Evolutionary conservation across 192 early-diverging fungal genomes (phyloP).

Genomic region (Dimargaris verticillata): DNA sequence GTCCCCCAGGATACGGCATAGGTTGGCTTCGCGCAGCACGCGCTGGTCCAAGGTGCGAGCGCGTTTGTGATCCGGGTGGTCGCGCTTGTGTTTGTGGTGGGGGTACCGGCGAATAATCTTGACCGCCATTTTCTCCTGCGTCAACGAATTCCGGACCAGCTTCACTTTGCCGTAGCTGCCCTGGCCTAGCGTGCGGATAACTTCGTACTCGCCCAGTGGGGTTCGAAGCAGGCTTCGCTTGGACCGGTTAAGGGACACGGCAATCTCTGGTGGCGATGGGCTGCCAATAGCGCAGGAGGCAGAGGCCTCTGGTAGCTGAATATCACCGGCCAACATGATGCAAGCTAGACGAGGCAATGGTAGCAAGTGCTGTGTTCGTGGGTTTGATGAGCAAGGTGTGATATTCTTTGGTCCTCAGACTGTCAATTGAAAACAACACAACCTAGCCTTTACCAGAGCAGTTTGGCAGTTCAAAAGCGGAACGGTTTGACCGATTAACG

Average conservation of each 20-base stretch:
- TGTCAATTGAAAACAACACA: too few species aligned
- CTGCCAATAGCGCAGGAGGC: too few species aligned
- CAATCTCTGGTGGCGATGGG: conserved; percentile 11
- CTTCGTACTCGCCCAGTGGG: conserved; percentile 30
- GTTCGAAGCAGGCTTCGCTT: conserved; percentile 28
- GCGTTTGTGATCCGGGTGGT: conserved; percentile 22
- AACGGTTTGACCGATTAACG: too few species aligned
- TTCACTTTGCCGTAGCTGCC: conserved; percentile 38
- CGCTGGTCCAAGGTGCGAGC: conserved; percentile 29
- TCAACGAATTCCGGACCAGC: conserved; percentile 28
- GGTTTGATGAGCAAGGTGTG: too few species aligned
- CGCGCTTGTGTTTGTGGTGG: conserved; percentile 19
- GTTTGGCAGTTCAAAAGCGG: too few species aligned
- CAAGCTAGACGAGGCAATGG: too few species aligned
- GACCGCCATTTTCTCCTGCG: conserved; percentile 26
- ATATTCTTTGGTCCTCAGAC: too few species aligned
- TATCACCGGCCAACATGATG: too few species aligned
- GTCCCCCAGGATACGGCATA: conserved; percentile 26
- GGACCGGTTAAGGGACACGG: conserved; percentile 24
- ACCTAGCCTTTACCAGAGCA: too few species aligned
- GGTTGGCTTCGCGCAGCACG: conserved; percentile 29
- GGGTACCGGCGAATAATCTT: conserved; percentile 32
- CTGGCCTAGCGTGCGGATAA: conserved; percentile 23
- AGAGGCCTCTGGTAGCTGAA: too few species aligned
- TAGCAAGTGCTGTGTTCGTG: too few species aligned